Conservation (phyloP, 345 rosid species). For the Cardiospermum halicacabum region DNA sequence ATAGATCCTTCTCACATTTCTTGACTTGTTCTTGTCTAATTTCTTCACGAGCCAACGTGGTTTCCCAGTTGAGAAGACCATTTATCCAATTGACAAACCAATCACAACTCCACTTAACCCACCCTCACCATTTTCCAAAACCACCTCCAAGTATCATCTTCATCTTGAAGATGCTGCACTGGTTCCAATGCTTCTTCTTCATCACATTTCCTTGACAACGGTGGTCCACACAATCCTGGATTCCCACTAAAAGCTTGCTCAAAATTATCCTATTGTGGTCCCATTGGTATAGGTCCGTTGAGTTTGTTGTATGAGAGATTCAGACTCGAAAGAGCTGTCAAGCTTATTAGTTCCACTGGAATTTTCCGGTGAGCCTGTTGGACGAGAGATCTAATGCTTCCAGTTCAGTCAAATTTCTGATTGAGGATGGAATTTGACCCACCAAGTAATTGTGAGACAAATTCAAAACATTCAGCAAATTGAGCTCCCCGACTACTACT, state of each 20-base stretch:
- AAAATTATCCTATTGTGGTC: background rate
- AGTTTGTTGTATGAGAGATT: constrained; percentile 10
- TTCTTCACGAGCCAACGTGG: constrained; percentile 12
- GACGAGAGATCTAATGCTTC: background rate
- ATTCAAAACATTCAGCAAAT: too few species aligned
- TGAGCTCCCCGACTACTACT: constrained; percentile 7
- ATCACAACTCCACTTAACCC: constrained; percentile 15
- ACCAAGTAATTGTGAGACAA: background rate
- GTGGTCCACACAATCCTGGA: constrained; percentile 19
- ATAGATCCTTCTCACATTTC: too few species aligned
- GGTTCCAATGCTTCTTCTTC: background rate
- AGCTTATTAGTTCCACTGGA: background rate
- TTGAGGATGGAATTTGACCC: constrained; percentile 6
- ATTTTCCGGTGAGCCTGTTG: background rate
- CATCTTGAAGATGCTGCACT: background rate
- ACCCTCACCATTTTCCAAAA: constrained; percentile 12
- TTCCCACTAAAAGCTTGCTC: constrained; percentile 11
- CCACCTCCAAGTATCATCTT: background rate
- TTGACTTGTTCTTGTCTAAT: too few species aligned
- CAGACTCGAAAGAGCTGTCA: background rate
- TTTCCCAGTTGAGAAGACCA: constrained; percentile 11
- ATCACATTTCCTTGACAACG: constrained; percentile 4
- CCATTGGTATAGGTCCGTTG: constrained; percentile 15
- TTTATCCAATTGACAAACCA: constrained; percentile 10
- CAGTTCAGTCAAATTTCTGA: constrained; percentile 16